Evolutionary conservation across 2,329 filamentous ascomycete species (phyloP), one percentile per base, ranked within the genome.

Genomic region (Botryotinia calthae): DNA sequence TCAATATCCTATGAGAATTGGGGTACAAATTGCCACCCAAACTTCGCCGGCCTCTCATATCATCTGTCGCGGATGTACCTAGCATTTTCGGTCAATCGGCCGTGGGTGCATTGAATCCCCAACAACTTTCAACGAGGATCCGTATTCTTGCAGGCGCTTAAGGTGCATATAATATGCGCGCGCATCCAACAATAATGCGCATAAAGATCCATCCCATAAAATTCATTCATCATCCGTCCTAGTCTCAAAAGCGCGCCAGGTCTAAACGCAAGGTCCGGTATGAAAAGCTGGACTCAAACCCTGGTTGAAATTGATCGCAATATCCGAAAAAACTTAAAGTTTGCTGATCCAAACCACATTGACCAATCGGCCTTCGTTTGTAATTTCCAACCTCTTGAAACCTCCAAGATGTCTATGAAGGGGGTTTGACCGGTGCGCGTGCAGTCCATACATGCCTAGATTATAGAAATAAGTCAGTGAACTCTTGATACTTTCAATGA

Each of bases 401-500:
- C 31, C 48, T 40, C 28, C 20, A 28, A 46, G 8, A 20, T 20
- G 42, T 48, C 46, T 65, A 65, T 65, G 46, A 65, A 65, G 63
- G 63, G 20, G 31, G 51, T 56, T 56, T 56, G n/a, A 56, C 67
- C 71, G 56, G 79, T 78, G 25, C 77, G 77, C 54, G 77, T 62
- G 79, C 79, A 54, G 72, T 79, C 78, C 78, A 80, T 40, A 80
- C 77, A 68, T 80, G 79, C 76, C 79, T 80, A 66, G 66, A 64
- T 67, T 31, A 20, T 16, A 10, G 42, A n/a, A 42, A n/a, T 42
- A 14, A 67, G 46, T 56, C 40, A n/a, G 54, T 73, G n/a, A 58
- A 56, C 34, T 62, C 66, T 73, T 6, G 71, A 73, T 56, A 28
- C 34, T 59, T 64, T 74, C 4, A 73, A 73, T 42, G 34, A 42